A percentile compares a stretch with the other conserved stretches of the same genome.
Conservation (phyloP, 1,284 basidiomycete genomes). For the Amylostereum areolatum region DNA sequence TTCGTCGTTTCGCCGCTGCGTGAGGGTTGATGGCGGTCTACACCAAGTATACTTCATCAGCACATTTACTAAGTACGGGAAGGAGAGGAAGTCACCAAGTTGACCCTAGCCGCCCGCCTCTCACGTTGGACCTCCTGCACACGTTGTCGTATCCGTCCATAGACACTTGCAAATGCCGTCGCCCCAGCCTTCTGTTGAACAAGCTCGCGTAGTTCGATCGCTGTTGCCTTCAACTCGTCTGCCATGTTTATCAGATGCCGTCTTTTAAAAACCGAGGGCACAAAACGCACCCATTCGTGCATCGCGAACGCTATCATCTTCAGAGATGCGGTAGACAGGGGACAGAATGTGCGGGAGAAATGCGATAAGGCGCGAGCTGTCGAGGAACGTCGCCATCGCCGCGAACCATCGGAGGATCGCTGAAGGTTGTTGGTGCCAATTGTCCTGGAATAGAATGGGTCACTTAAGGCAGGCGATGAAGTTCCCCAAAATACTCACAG, state of each 20-base stretch:
- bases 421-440: constrained; percentile 78
- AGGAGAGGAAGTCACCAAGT: constrained; percentile 39
- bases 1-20: constrained; percentile 69
- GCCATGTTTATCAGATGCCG: background rate
- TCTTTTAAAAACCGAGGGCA: background rate
- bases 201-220: constrained; percentile 84
- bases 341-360: constrained; percentile 84
- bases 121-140: constrained; percentile 67
- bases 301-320: constrained; percentile 80
- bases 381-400: constrained; percentile 77
- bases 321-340: constrained; percentile 82
- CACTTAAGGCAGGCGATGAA: constrained; percentile 1
- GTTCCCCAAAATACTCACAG: constrained; percentile 15
- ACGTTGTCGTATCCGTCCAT: constrained; percentile 75
- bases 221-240: constrained; percentile 84
- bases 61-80: background rate
- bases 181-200: constrained; percentile 84
- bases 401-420: constrained; percentile 92
- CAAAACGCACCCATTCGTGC: constrained; percentile 64
- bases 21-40: constrained; percentile 69
- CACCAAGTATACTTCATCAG: background rate
- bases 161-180: constrained; percentile 72
- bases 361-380: constrained; percentile 44
- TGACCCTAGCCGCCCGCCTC: constrained; percentile 60
- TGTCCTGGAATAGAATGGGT: constrained; percentile 26